Evolutionary conservation across 83 land plant species (phyloP), one percentile per base, ranked within the genome.

Genomic region (Isoetes engelmannii): DNA sequence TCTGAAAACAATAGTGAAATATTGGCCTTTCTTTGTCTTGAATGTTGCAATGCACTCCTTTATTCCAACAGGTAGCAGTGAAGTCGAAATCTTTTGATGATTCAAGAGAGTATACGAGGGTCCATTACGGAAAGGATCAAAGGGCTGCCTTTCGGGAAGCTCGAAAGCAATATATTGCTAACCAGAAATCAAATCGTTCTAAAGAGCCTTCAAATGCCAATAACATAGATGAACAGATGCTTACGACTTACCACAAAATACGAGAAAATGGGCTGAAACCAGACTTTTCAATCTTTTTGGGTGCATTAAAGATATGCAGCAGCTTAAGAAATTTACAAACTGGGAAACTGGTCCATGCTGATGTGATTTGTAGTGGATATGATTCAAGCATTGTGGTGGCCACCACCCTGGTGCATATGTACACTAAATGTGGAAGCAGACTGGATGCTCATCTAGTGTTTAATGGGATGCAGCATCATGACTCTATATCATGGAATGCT

Each of bases 401-500:
- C 47, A 63, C 43, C 28, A 17, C 65, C 45, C 65, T 63, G 43
- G 6, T 63, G 7, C 47, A 63, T 37, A 63, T 63, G 65, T 63
- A 63, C 45, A 47, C 65, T n/a, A 63, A 63, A 21, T 63, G 65
- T 21, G 5, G n/a, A 15, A 63, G 65, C n/a, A 6, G 47, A 9
- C 37, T n/a, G 45, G 65, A 63, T 15, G 65, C 65, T 43, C n/a
- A 6, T 10, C 44, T 15, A 37, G 65, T 63, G 41, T 63, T 63
- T 37, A 42, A 37, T 63, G 47, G 37, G 45, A 43, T 63, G 44
- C 7, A 15, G 6, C 7, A 8, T 17, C 65, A 47, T 9, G 65
- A 63, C 45, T 44, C 43, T 63, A n/a, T 63, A 21, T 63, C 65
- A n/a, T 63, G 65, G 65, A 47, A 47, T 63, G 65, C 65, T 43